These are phyloP conservation scores for Phallus indusiatus DNA, from an alignment of 768 basidiomycete genomes.

Conservation along the genomic window DNA sequence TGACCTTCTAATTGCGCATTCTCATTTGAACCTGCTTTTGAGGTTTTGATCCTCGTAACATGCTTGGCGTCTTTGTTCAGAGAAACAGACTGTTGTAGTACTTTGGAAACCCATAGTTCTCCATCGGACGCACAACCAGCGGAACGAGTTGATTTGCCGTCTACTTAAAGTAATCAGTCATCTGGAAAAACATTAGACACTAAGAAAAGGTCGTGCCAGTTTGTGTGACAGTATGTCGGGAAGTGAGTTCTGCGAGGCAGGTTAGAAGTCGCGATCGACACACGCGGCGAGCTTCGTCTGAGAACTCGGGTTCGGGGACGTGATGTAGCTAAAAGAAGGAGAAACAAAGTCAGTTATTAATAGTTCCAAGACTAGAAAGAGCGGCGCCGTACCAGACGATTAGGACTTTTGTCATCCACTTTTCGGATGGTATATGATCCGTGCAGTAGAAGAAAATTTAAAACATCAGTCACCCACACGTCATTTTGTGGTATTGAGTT, in stretches of 20 bases:
- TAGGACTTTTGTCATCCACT: conserved; percentile 54
- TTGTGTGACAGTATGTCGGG: conserved; percentile 41
- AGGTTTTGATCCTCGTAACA: conserved; percentile 38
- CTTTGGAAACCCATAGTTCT: conserved; percentile 69
- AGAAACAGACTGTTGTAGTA: conserved; percentile 27
- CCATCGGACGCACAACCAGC: conserved; percentile 60
- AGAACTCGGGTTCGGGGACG: conserved; percentile 57
- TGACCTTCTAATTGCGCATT: conserved; percentile 27
- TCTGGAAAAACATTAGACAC: not conserved
- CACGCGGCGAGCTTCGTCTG: conserved; percentile 55
- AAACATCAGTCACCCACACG: conserved; percentile 58
- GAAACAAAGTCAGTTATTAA: conserved; percentile 6
- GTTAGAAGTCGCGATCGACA: conserved; percentile 65
- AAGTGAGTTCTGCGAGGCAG: conserved; percentile 65
- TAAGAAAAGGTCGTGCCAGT: conserved; percentile 31
- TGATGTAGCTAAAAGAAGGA: conserved; percentile 41
- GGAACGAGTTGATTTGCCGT: conserved; percentile 44
- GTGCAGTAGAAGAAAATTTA: conserved; percentile 77
- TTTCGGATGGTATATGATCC: conserved; percentile 75
- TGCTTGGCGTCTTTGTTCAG: conserved; percentile 67
- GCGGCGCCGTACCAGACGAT: conserved; percentile 42
- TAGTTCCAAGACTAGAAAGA: conserved; percentile 3
- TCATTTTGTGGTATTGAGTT: conserved; percentile 73
- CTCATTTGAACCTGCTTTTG: conserved; percentile 43
- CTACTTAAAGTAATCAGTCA: conserved; percentile 19